A percentile compares a stretch with the other conserved stretches of the same genome.
These are phyloP conservation scores for Dioszegia crocea DNA, from an alignment of 768 basidiomycete species.

Conservation along the genomic window DNA sequence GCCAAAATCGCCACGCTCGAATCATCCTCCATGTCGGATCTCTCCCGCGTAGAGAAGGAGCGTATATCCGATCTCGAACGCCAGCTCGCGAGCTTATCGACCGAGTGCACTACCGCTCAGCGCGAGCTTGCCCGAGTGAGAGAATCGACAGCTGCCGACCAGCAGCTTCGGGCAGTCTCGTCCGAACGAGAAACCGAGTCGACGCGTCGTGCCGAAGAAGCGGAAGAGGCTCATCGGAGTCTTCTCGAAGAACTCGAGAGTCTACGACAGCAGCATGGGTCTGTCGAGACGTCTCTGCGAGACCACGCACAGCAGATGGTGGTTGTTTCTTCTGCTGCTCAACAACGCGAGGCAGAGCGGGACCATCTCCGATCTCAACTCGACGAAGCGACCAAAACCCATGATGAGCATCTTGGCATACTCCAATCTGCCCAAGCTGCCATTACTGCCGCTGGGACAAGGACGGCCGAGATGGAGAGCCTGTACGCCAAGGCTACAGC, in stretches of 20 bases:
- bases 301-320: slow-evolving; percentile 74
- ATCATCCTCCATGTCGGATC: slow-evolving; percentile 61
- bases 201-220: slow-evolving; percentile 66
- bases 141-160: slow-evolving; percentile 68
- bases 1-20: slow-evolving; percentile 90
- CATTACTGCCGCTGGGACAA: slow-evolving; percentile 67
- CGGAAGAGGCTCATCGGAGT: slow-evolving; percentile 65
- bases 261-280: slow-evolving; percentile 62
- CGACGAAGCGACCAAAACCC: slow-evolving; percentile 64
- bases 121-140: slow-evolving; percentile 67
- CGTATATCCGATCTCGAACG: slow-evolving; percentile 69
- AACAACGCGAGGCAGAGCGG: slow-evolving; percentile 77
- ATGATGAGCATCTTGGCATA: slow-evolving; percentile 80
- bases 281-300: slow-evolving; percentile 63
- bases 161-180: slow-evolving; percentile 65
- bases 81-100: slow-evolving; percentile 63
- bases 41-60: slow-evolving; percentile 69
- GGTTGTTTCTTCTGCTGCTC: slow-evolving; percentile 65
- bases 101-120: slow-evolving; percentile 56
- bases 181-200: slow-evolving; percentile 73
- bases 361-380: slow-evolving; percentile 62
- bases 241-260: slow-evolving; percentile 64
- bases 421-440: slow-evolving; percentile 80
- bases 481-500: slow-evolving; percentile 68
- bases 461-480: slow-evolving; percentile 72